Conservation (phyloP, 768 basidiomycete species). For the Dentipellis sp. region DNA sequence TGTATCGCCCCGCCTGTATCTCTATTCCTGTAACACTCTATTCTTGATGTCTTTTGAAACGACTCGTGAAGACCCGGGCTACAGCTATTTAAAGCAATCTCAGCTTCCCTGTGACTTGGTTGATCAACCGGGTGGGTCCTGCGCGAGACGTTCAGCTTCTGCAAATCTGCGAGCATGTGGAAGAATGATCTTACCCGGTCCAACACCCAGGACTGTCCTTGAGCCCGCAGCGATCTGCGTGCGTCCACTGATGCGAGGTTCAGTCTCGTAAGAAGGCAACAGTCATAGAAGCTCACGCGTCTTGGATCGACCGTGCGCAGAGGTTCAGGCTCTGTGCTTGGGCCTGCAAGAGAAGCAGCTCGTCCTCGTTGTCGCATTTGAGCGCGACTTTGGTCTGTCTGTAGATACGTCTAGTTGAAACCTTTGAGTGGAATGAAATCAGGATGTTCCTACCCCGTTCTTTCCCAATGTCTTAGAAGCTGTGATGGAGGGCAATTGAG, state of each 20-base stretch:
- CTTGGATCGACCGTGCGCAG: slow-evolving; percentile 79
- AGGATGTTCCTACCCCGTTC: slow-evolving; percentile 50
- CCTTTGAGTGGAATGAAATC: not conserved
- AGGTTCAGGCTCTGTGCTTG: slow-evolving; percentile 78
- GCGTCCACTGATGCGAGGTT: slow-evolving; percentile 44
- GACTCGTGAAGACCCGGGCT: not conserved
- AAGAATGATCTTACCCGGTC: slow-evolving; percentile 48
- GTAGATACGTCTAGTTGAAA: not conserved
- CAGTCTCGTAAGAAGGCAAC: not conserved
- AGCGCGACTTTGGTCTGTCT: slow-evolving; percentile 96
- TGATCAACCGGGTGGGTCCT: slow-evolving; percentile 72
- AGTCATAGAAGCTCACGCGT: slow-evolving; percentile 47
- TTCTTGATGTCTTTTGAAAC: not conserved
- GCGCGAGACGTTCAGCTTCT: not conserved
- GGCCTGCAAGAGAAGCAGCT: slow-evolving; percentile 73
- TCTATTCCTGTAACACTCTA: not conserved
- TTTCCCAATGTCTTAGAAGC: slow-evolving; percentile 86
- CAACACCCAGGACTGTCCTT: slow-evolving; percentile 83
- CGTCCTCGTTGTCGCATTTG: slow-evolving; percentile 69
- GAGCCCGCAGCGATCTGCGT: slow-evolving; percentile 83
- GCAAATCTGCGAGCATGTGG: not conserved
- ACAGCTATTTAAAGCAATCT: slow-evolving; percentile 45
- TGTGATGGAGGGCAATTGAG: slow-evolving; percentile 19
- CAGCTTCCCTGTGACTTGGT: slow-evolving; percentile 69
- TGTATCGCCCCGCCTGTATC: not conserved